A percentile compares a stretch with the other conserved stretches of the same genome.
phyloP scores from a whole-genome alignment of 202 grass and related monocot genomes.

The Thinopyrum obtusiflorum region DNA sequence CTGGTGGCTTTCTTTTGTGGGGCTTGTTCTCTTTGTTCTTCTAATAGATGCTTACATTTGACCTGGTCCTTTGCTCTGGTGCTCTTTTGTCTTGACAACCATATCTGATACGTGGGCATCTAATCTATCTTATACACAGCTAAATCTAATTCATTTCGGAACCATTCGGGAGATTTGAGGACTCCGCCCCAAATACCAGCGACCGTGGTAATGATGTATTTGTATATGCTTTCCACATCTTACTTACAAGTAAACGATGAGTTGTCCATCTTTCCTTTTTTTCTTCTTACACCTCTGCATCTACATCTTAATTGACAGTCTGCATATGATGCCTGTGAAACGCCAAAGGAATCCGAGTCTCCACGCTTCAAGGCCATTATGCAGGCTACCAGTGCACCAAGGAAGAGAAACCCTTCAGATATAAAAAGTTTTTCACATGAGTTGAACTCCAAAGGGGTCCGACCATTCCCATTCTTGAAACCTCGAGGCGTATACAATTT shows the following conservation, averaged over 20 bases:
- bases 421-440: conserved; percentile 99
- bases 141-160: conserved; percentile 66
- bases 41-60: conserved; percentile 7
- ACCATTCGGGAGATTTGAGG: conserved; percentile 72
- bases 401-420: conserved; percentile 86
- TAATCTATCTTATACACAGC: conserved; percentile 55
- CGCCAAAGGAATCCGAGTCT: conserved; percentile 97
- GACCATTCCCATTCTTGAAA: conserved; percentile 96
- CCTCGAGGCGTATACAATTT: conserved; percentile 84
- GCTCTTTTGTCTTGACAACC: background rate
- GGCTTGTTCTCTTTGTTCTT: conserved; percentile 19
- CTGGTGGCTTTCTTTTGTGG: background rate
- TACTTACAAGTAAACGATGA: conserved; percentile 29
- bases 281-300: conserved; percentile 20
- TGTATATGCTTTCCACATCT: conserved; percentile 24
- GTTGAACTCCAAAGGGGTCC: conserved; percentile 97
- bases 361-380: conserved; percentile 99
- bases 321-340: conserved; percentile 92
- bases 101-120: conserved; percentile 11
- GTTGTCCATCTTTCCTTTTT: conserved; percentile 3
- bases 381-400: conserved; percentile 97
- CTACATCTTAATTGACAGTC: conserved; percentile 49
- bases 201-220: conserved; percentile 53
- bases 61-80: background rate
- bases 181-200: conserved; percentile 75